Conservation (phyloP, 768 basidiomycete genomes). For the Atractiella rhizophila region DNA sequence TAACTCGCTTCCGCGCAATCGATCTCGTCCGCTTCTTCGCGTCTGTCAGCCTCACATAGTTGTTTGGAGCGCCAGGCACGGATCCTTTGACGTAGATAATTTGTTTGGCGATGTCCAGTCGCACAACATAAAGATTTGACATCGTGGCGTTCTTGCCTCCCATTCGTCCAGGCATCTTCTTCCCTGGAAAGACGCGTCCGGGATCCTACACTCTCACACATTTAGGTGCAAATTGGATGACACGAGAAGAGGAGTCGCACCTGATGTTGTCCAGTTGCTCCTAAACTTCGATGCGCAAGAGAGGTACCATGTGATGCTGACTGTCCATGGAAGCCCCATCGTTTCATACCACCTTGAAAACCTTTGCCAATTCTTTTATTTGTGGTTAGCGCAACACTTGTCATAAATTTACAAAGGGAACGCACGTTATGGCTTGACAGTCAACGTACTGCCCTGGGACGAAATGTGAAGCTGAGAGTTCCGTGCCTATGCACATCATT, state of each 20-base stretch:
- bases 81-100: conserved; percentile 76
- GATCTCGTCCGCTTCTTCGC: conserved; percentile 62
- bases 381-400: background rate
- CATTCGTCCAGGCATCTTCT: conserved; percentile 92
- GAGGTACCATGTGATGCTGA: conserved; percentile 91
- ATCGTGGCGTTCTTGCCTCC: conserved; percentile 56
- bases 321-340: conserved; percentile 75
- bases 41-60: conserved; percentile 60
- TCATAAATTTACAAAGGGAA: conserved; percentile 10
- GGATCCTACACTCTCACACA: conserved; percentile 31
- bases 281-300: conserved; percentile 69
- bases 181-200: conserved; percentile 83
- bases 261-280: conserved; percentile 86
- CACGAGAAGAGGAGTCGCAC: conserved; percentile 25
- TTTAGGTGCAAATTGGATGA: background rate
- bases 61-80: conserved; percentile 69
- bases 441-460: conserved; percentile 94
- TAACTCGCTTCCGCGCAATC: too few species aligned
- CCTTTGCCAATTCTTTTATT: conserved; percentile 68
- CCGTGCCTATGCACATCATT: conserved; percentile 36
- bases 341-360: conserved; percentile 89
- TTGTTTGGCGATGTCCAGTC: conserved; percentile 62
- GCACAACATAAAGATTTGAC: conserved; percentile 69
- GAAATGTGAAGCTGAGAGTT: conserved; percentile 71
- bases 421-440: conserved; percentile 68